Conservation (phyloP, 306 rosid genomes). For the Sesbania bispinosa region DNA sequence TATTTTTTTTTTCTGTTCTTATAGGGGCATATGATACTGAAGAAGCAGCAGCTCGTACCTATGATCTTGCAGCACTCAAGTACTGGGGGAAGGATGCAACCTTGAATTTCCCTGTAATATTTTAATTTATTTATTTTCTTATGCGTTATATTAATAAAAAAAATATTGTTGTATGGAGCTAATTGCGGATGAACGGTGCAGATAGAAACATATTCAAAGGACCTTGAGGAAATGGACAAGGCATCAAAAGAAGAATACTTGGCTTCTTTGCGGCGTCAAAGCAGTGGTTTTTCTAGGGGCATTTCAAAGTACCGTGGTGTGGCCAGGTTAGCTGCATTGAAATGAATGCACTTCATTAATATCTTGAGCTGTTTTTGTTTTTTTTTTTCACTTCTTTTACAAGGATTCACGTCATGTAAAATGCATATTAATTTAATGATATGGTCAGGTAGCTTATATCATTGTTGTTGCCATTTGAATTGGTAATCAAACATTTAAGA, state of each 20-base stretch:
- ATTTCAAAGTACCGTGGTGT: constrained; percentile 95
- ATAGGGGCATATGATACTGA: constrained; percentile 86
- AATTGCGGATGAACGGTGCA: constrained; percentile 14
- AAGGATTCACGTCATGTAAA: neutral
- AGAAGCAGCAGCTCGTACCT: constrained; percentile 87
- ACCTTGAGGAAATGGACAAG: constrained; percentile 69
- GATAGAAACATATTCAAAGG: constrained; percentile 63
- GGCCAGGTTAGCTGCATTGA: constrained; percentile 50
- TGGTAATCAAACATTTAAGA: neutral
- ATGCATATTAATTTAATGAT: neutral
- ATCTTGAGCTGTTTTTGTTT: neutral
- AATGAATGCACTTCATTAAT: neutral
- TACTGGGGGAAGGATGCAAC: constrained; percentile 80
- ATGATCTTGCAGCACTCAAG: constrained; percentile 95
- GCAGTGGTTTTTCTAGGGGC: constrained; percentile 93
- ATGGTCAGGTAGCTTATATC: no score
- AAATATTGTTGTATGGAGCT: neutral
- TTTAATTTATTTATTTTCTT: neutral
- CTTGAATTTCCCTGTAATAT: constrained; percentile 71
- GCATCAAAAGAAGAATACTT: constrained; percentile 70
- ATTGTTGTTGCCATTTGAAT: neutral
- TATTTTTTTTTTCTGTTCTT: no score
- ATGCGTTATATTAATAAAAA: neutral
- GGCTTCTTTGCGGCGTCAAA: constrained; percentile 71
- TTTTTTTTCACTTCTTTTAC: neutral